Conservation (phyloP, 2,329 filamentous ascomycete species). For the Sphaerostilbella broomeana region DNA sequence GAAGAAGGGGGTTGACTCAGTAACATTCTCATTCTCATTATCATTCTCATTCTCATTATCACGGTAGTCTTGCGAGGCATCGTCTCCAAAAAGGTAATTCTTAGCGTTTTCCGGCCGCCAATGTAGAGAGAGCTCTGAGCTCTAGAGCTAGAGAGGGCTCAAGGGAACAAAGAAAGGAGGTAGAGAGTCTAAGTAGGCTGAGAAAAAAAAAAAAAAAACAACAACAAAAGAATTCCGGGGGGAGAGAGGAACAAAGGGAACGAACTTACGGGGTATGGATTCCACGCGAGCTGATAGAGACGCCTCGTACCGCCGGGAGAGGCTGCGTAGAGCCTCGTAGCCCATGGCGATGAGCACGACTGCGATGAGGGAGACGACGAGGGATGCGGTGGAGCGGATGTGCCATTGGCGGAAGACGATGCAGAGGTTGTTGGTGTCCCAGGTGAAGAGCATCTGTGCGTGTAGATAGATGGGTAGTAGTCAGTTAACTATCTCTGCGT, state of each 20-base stretch:
- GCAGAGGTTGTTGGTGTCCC: conserved; percentile 88
- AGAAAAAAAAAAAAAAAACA: no score
- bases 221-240: conserved; percentile 9
- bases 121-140: no score
- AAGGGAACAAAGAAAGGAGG: no score
- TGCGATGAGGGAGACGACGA: conserved; percentile 75
- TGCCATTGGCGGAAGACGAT: conserved; percentile 94
- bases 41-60: background rate
- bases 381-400: conserved; percentile 63
- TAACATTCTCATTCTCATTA: conserved; percentile 31
- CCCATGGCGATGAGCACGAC: conserved; percentile 81
- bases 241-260: conserved; percentile 1
- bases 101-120: no score
- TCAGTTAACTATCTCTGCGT: no score
- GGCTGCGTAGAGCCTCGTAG: conserved; percentile 81
- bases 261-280: conserved; percentile 46
- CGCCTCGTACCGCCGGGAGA: conserved; percentile 69
- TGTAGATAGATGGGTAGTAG: conserved; percentile 30
- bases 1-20: conserved; percentile 59
- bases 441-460: conserved; percentile 99
- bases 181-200: no score
- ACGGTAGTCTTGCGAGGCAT: conserved; percentile 3
- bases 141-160: no score
- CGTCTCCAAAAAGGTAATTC: conserved; percentile 4
- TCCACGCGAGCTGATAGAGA: conserved; percentile 42